These are phyloP conservation scores for Rhodosporidiobolus odoratus DNA, from an alignment of 768 basidiomycete species.

Conservation along the genomic window DNA sequence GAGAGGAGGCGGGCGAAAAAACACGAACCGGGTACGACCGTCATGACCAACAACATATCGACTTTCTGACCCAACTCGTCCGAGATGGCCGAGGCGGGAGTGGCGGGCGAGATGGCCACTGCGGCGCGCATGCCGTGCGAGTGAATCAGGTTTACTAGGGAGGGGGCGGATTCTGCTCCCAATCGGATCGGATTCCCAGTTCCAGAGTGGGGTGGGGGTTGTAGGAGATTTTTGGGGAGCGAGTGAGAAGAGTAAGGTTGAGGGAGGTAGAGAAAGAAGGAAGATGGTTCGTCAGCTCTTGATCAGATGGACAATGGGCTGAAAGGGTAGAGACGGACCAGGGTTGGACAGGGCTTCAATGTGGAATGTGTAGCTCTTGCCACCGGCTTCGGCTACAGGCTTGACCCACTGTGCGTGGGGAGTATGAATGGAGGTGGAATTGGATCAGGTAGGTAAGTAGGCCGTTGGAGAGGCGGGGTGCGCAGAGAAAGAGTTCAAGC, in stretches of 20 bases:
- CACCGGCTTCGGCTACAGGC: slow-evolving; percentile 91
- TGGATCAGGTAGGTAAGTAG: too few relatives aligned
- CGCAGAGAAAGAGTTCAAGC: too few relatives aligned
- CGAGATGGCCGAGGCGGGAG: slow-evolving; percentile 79
- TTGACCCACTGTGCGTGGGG: slow-evolving; percentile 82
- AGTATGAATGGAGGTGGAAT: not conserved
- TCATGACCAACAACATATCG: slow-evolving; percentile 98
- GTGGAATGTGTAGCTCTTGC: slow-evolving; percentile 92
- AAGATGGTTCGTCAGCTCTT: not conserved
- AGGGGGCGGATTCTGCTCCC: slow-evolving; percentile 62
- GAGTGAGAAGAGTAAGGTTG: not conserved
- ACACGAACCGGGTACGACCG: slow-evolving; percentile 75
- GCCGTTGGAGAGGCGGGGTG: too few relatives aligned
- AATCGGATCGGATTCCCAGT: too few relatives aligned
- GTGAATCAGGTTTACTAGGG: slow-evolving; percentile 75
- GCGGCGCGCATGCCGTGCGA: slow-evolving; percentile 84
- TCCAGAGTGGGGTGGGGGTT: too few relatives aligned
- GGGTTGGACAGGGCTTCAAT: slow-evolving; percentile 73
- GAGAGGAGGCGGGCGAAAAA: not conserved
- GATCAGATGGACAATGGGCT: not conserved
- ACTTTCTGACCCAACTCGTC: slow-evolving; percentile 73
- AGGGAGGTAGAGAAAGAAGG: not conserved
- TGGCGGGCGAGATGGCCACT: slow-evolving; percentile 93
- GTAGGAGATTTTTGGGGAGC: not conserved
- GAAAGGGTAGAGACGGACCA: slow-evolving; percentile 44